Evolutionary conservation across 768 basidiomycete genomes (phyloP), one percentile per base, ranked within the genome.

Genomic region (Cyathus striatus): DNA sequence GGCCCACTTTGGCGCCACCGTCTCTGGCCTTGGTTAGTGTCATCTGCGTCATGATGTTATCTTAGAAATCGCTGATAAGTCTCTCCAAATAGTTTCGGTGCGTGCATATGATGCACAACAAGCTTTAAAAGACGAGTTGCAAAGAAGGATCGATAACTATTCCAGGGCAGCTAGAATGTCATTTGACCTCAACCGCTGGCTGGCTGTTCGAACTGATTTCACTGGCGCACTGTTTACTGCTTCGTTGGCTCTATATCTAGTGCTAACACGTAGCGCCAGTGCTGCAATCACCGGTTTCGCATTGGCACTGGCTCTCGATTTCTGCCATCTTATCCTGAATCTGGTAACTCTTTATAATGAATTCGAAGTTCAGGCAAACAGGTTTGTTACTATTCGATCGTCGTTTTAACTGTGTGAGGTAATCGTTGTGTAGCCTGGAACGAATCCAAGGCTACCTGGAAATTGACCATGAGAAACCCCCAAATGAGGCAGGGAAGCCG

Each of bases 21-120:
- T 87, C 27, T 60, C 70, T 45, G 84, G 83, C 5, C 50, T 83
- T 24, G 61, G 72, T 73, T 60, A 38, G 66, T 49, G 6, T n/a
- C 81, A 10, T 24, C 14, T 21, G 13, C n/a, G n/a, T 2, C 1
- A 13, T n/a, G 16, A 10, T 10, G n/a, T 10, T 14, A n/a, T n/a
- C 20, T 20, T 20, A 16, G 12, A n/a, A n/a, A 23, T 17, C 25
- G 44, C 16, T 16, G 25, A 40, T 38, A 24, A 27, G 27, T 38
- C 25, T 13, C 6, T n/a, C n/a, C 40, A 20, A 32, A 9, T 32
- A 75, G 74, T 61, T 16, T 74, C 81, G 5, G 79, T 88, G 43
- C 70, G 83, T 20, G 85, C 85, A 1, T 88, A 81, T 53, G 76
- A 76, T 2, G 79, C 78, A 4, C 73, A 85, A 61, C 58, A 69